These are phyloP conservation scores for Lichina pygmaea DNA, from an alignment of 495 filamentous ascomycete genomes.

Conservation along the genomic window DNA sequence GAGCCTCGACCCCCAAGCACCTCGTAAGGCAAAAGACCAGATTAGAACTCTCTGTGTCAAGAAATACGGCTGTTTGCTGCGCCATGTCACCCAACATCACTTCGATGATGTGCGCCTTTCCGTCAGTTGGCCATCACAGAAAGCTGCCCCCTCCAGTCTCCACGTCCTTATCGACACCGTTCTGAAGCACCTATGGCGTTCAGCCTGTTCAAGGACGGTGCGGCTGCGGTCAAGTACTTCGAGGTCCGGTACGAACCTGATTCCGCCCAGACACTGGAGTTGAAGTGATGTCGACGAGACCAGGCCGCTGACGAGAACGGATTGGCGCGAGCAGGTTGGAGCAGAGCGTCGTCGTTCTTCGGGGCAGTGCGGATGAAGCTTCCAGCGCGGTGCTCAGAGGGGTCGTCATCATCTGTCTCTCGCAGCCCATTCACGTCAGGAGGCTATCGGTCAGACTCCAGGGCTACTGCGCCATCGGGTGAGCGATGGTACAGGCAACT, in stretches of 20 bases:
- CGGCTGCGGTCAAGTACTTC: slow-evolving; percentile 25
- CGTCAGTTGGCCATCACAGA: no score
- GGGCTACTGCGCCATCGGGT: slow-evolving; percentile 43
- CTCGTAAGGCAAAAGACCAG: no score
- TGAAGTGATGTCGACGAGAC: neutral
- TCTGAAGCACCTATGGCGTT: slow-evolving; percentile 15
- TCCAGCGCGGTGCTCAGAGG: slow-evolving; percentile 50
- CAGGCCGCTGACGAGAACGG: neutral
- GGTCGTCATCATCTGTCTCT: slow-evolving; percentile 46
- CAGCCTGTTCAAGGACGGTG: slow-evolving; percentile 22
- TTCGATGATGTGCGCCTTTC: no score
- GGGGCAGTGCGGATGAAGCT: slow-evolving; percentile 48
- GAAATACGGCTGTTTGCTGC: no score
- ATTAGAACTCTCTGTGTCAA: no score
- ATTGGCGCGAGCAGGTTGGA: slow-evolving; percentile 32
- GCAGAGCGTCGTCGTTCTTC: slow-evolving; percentile 52
- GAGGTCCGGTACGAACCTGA: slow-evolving; percentile 21
- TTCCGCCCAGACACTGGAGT: neutral
- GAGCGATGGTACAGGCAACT: slow-evolving; percentile 9
- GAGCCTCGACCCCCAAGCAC: no score
- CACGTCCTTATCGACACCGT: no score
- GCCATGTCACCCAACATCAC: no score
- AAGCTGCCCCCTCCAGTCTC: no score
- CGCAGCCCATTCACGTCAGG: slow-evolving; percentile 38
- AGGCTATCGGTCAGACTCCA: slow-evolving; percentile 44